Evolutionary conservation across 2,329 filamentous ascomycete genomes (phyloP).

Genomic region (Orbilia javanica): DNA sequence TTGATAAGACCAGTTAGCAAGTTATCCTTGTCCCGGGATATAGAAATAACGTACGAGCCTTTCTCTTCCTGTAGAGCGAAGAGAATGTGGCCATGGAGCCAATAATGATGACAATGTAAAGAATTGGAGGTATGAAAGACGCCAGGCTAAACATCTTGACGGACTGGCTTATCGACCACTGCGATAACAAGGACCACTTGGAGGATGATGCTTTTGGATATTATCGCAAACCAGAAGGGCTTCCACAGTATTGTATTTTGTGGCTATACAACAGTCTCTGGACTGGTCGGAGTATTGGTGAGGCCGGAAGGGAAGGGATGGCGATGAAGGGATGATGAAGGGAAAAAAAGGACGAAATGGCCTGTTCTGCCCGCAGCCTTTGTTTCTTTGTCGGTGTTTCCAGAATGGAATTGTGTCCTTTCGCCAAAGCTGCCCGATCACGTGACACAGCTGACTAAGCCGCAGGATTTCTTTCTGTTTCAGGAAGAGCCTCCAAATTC

Average conservation of each 20-base stretch:
- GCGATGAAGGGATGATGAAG: not conserved
- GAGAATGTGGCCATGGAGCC: conserved; percentile 93
- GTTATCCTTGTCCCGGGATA: conserved; percentile 1
- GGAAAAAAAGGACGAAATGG: conserved; percentile 13
- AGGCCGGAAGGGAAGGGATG: not conserved
- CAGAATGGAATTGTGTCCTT: conserved; percentile 57
- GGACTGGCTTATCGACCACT: conserved; percentile 18
- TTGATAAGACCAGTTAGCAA: conserved; percentile 32
- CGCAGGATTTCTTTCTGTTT: conserved; percentile 17
- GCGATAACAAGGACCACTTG: not conserved
- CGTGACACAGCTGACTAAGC: conserved; percentile 39
- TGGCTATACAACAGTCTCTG: not conserved
- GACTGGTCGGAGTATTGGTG: not conserved
- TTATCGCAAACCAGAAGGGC: not conserved
- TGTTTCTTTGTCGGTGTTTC: conserved; percentile 29
- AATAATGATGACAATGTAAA: conserved; percentile 87
- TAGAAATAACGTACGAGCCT: conserved; percentile 74
- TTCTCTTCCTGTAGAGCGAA: conserved; percentile 90
- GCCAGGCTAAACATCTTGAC: conserved; percentile 54
- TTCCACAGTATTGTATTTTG: not conserved
- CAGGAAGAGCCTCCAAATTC: not conserved
- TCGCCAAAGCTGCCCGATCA: conserved; percentile 40
- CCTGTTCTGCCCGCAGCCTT: conserved; percentile 28
- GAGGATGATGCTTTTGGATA: not conserved
- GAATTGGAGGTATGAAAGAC: conserved; percentile 72